These are phyloP conservation scores for Neocatenulostroma microsporum DNA, from an alignment of 2,329 filamentous ascomycete genomes.

Conservation along the genomic window DNA sequence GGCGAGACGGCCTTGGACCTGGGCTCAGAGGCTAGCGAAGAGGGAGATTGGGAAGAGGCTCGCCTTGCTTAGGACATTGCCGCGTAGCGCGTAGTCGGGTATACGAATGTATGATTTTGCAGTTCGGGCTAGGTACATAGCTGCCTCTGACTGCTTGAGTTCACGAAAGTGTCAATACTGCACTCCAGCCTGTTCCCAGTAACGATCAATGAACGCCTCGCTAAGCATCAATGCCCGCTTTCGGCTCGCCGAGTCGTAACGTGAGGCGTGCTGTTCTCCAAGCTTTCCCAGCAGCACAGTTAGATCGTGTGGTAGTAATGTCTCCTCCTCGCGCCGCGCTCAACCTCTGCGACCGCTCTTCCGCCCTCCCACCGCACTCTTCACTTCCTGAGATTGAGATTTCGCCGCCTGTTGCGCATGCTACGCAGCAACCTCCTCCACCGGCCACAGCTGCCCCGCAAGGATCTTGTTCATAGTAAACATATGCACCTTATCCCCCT, in stretches of 20 bases:
- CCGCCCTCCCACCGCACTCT: no score
- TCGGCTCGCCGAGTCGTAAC: no score
- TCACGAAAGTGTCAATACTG: neutral
- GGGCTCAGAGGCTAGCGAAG: no score
- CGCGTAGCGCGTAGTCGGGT: no score
- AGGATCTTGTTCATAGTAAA: constrained; percentile 99
- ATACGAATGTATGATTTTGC: no score
- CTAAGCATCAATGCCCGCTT: constrained; percentile 7
- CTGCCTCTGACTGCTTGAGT: neutral
- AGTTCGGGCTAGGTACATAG: constrained; percentile 1
- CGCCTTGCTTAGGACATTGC: no score
- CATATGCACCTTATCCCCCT: constrained; percentile 87
- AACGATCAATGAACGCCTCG: constrained; percentile 1
- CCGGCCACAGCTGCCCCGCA: constrained; percentile 77
- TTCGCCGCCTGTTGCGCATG: no score
- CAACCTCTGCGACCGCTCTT: no score
- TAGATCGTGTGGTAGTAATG: neutral
- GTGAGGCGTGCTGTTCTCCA: neutral
- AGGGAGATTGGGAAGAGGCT: no score
- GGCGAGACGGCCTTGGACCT: no score
- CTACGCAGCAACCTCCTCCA: constrained; percentile 52
- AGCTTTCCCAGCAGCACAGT: neutral
- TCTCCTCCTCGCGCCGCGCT: neutral
- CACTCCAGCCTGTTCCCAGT: neutral
- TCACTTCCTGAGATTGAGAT: no score